Percentiles rank a stretch among this genome's conserved stretches.
Evolutionary conservation across 148 eudicot genomes (phyloP).

Genomic region (Rhododendron vialii): DNA sequence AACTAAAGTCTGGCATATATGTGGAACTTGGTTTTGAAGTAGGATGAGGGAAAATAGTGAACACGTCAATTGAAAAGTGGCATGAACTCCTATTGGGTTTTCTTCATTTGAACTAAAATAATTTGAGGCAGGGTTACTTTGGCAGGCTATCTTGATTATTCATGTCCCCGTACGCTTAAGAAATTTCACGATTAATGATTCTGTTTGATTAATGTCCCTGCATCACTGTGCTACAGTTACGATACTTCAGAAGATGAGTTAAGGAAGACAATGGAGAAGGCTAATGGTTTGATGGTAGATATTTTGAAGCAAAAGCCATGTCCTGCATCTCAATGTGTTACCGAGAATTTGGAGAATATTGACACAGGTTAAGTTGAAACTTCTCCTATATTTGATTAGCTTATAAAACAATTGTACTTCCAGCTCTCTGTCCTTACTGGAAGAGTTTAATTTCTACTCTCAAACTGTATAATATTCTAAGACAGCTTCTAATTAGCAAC

Average conservation of each 20-base stretch:
- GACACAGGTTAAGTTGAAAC: constrained; percentile 52
- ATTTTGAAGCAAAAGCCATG: constrained; percentile 58
- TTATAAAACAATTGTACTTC: not conserved
- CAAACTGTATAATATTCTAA: not conserved
- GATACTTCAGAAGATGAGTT: constrained; percentile 88
- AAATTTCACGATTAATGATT: constrained; percentile 57
- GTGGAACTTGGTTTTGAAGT: no score
- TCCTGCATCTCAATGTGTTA: constrained; percentile 52
- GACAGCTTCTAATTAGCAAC: not conserved
- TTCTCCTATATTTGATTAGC: not conserved
- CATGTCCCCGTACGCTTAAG: constrained; percentile 69
- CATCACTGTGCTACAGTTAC: constrained; percentile 68
- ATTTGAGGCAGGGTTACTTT: not conserved
- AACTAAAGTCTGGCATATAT: no score
- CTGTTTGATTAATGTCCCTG: not conserved
- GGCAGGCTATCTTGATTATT: constrained; percentile 84
- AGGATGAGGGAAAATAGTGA: no score
- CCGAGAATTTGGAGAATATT: constrained; percentile 50
- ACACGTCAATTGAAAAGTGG: no score
- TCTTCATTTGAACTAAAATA: not conserved
- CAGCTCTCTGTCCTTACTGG: not conserved
- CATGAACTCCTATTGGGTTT: not conserved
- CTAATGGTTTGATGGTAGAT: constrained; percentile 56
- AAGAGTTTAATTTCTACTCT: not conserved
- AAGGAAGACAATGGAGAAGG: constrained; percentile 62